phyloP scores from a whole-genome alignment of 2,329 filamentous ascomycete species.

The Metarhizium sp. region DNA sequence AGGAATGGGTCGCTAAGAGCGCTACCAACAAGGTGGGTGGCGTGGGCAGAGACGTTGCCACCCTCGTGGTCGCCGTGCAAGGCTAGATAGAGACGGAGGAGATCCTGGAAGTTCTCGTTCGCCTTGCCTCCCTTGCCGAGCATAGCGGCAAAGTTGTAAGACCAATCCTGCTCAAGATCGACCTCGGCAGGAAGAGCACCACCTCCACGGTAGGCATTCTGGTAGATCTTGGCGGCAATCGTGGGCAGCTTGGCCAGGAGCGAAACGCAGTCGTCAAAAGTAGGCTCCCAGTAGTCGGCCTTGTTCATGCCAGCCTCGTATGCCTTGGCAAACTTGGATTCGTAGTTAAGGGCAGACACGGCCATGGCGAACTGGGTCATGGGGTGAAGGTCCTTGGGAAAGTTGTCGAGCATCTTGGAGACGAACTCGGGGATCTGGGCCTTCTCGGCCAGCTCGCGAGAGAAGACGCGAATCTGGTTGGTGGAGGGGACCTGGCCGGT shows the following conservation, averaged over 20 bases:
- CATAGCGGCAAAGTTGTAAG: conserved; percentile 97
- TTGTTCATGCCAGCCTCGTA: conserved; percentile 90
- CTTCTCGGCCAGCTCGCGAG: conserved; percentile 79
- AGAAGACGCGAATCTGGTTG: conserved; percentile 71
- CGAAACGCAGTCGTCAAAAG: conserved; percentile 89
- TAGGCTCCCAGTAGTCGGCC: conserved; percentile 97
- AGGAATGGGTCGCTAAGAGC: conserved; percentile 93
- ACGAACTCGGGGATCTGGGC: conserved; percentile 75
- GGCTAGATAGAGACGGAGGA: conserved; percentile 87
- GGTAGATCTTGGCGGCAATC: conserved; percentile 96
- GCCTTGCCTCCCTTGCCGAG: conserved; percentile 81
- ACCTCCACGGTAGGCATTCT: conserved; percentile 72
- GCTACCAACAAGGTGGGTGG: conserved; percentile 90
- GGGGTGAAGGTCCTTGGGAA: conserved; percentile 84
- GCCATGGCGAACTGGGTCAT: conserved; percentile 98
- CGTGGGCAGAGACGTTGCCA: conserved; percentile 91
- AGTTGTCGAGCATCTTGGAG: conserved; percentile 77
- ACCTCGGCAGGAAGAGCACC: conserved; percentile 66
- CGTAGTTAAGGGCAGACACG: conserved; percentile 91
- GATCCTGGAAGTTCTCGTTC: conserved; percentile 90
- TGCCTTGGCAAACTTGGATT: conserved; percentile 84
- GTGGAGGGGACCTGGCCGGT: conserved; percentile 85
- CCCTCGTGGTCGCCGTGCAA: conserved; percentile 98
- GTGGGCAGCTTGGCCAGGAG: conserved; percentile 93
- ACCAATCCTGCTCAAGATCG: conserved; percentile 86